A percentile compares a stretch with the other conserved stretches of the same genome.
Evolutionary conservation across 225 moss, liverwort and hornwort genomes (phyloP).

Genomic region (Neckera pumila): DNA sequence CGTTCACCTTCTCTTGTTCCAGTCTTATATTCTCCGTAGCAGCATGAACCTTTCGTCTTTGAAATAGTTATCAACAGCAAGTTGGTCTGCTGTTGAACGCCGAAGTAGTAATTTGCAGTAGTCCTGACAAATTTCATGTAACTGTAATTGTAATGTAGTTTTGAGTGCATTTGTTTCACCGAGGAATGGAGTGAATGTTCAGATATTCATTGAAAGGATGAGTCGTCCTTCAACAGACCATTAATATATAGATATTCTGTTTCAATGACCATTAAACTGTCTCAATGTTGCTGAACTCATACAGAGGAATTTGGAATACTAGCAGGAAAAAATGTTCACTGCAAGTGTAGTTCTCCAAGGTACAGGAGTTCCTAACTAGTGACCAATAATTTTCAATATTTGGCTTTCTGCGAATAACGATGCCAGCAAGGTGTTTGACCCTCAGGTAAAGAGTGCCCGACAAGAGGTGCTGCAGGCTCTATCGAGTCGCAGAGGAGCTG

Average conservation of each 20-base stretch:
- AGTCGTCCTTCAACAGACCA: background rate
- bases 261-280: background rate
- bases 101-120: background rate
- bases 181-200: background rate
- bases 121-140: background rate
- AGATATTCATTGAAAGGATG: background rate
- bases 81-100: background rate
- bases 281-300: background rate
- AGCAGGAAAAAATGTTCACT: background rate
- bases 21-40: background rate
- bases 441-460: slow-evolving; percentile 39
- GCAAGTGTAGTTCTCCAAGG: background rate
- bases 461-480: slow-evolving; percentile 39
- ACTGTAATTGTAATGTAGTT: background rate
- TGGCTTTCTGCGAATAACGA: background rate
- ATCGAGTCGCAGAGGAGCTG: slow-evolving; percentile 44
- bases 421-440: background rate
- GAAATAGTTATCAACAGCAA: background rate
- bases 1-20: background rate
- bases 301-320: background rate
- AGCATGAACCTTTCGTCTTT: background rate
- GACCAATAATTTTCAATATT: background rate
- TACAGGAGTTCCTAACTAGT: background rate
- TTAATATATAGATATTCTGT: background rate
- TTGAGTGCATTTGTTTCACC: background rate